Base-by-base conservation (phyloP, 163 green algal species). In the Scenedesmus sp. region DNA sequence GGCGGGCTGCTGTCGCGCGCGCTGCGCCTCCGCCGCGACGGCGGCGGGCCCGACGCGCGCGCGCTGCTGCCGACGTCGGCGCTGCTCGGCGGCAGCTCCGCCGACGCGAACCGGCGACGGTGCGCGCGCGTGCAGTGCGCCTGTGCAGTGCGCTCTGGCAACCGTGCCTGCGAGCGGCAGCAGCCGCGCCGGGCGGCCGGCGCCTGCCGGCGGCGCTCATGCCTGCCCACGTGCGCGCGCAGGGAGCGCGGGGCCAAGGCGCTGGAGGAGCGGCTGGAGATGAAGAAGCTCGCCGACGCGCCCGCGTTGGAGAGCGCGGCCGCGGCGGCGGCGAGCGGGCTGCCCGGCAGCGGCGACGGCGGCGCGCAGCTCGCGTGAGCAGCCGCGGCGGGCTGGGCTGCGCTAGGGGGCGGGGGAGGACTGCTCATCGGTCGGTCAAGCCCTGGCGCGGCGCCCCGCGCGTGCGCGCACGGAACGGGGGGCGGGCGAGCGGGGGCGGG, bases 161-260 rank as follows among this genome's bases (percentile, higher is more conserved):
- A 48, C 10, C 51, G 18, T n/a, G 1, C n/a, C n/a, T n/a, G n/a
- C n/a, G n/a, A n/a, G n/a, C 28, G 11, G 4, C 33, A 69, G 29
- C 17, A n/a, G 24, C 5, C 34, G 28, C 17, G 22, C 2, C n/a
- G 17, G 3, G 60, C 17, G 15, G 24, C 53, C 60, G 34, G 60
- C n/a, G n/a, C 33, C 60, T 56, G 53, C 31, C 17, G 4, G 45
- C 33, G 66, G n/a, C 20, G 47, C 42, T 4, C n/a, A n/a, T n/a
- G n/a, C n/a, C n/a, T n/a, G n/a, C n/a, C n/a, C n/a, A n/a, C n/a
- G n/a, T n/a, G n/a, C n/a, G n/a, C n/a, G 15, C 64, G 56, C 81
- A 93, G 91, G 80, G 91, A 96, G 80, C 83, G 91, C 15, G 92
- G 92, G 4, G 87, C 85, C 0, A 89, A 89, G 56, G 92, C 91